Evolutionary conservation across 2,329 filamentous ascomycete species (phyloP).

Genomic region (Sphaerostilbella broomeana): DNA sequence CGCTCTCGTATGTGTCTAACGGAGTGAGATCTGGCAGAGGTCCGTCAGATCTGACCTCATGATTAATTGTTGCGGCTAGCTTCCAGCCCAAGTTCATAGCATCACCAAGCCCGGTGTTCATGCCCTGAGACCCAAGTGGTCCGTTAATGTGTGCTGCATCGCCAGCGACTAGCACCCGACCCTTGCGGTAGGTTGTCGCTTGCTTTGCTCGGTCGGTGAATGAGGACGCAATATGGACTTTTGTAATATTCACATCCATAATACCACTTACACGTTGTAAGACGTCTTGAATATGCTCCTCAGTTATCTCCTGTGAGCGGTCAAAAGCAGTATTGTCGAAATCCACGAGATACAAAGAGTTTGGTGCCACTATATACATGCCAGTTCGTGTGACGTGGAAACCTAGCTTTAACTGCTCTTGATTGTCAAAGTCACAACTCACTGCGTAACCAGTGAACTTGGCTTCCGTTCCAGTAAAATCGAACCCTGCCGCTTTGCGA

Average conservation of each 20-base stretch:
- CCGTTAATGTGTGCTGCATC: constrained; percentile 32
- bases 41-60: too few relatives aligned
- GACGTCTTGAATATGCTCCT: not conserved
- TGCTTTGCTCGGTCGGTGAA: constrained; percentile 12
- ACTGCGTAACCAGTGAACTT: too few relatives aligned
- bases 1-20: too few relatives aligned
- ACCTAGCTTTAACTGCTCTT: too few relatives aligned
- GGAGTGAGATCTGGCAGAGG: too few relatives aligned
- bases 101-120: constrained; percentile 32
- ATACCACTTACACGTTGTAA: not conserved
- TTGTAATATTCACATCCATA: constrained; percentile 1
- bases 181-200: constrained; percentile 23
- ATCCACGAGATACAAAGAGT: not conserved
- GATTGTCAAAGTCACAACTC: too few relatives aligned
- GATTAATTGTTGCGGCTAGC: constrained; percentile 24
- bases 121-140: constrained; percentile 30
- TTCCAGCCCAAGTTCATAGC: constrained; percentile 31
- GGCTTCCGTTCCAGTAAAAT: constrained; percentile 3
- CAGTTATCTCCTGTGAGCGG: not conserved
- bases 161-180: constrained; percentile 30
- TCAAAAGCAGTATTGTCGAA: not conserved
- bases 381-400: too few relatives aligned
- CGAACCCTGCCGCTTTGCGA: constrained; percentile 1
- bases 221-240: not conserved
- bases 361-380: not conserved